Evolutionary conservation across 768 basidiomycete genomes (phyloP).

Genomic region (Crassisporium funariophilum): DNA sequence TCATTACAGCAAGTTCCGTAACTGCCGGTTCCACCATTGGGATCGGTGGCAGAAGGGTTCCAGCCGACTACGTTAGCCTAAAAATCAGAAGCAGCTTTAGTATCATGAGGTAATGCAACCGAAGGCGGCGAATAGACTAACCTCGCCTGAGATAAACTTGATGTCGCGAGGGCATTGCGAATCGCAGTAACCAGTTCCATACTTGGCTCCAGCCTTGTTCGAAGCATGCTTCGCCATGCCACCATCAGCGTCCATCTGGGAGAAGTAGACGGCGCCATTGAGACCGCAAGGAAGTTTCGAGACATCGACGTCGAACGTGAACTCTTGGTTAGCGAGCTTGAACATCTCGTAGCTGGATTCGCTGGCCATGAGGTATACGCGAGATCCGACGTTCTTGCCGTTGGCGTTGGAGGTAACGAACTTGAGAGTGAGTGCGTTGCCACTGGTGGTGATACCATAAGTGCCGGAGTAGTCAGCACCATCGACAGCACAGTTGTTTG

Average conservation of each 20-base stretch:
- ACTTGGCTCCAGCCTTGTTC: conserved; percentile 59
- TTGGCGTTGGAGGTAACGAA: conserved; percentile 41
- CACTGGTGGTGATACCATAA: conserved; percentile 54
- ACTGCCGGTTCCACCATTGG: conserved; percentile 48
- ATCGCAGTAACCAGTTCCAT: conserved; percentile 40
- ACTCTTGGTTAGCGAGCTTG: conserved; percentile 56
- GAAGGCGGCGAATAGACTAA: conserved; percentile 28
- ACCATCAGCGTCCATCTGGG: conserved; percentile 59
- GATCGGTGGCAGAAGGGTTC: conserved; percentile 35
- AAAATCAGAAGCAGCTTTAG: conserved; percentile 1
- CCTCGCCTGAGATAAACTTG: conserved; percentile 62
- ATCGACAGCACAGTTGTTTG: conserved; percentile 43
- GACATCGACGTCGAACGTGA: conserved; percentile 63
- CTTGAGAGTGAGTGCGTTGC: conserved; percentile 48
- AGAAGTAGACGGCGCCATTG: conserved; percentile 62
- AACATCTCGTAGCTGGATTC: conserved; percentile 46
- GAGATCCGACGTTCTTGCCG: conserved; percentile 43
- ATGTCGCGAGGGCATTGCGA: conserved; percentile 58
- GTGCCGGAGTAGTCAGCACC: conserved; percentile 51
- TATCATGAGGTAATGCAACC: not conserved
- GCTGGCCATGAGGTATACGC: conserved; percentile 53
- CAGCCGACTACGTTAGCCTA: conserved; percentile 53
- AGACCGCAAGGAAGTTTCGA: conserved; percentile 59
- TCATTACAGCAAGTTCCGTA: conserved; percentile 58
- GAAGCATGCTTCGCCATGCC: conserved; percentile 46